Evolutionary conservation across 2,329 filamentous ascomycete species (phyloP).

Genomic region (Escovopsis sp.): DNA sequence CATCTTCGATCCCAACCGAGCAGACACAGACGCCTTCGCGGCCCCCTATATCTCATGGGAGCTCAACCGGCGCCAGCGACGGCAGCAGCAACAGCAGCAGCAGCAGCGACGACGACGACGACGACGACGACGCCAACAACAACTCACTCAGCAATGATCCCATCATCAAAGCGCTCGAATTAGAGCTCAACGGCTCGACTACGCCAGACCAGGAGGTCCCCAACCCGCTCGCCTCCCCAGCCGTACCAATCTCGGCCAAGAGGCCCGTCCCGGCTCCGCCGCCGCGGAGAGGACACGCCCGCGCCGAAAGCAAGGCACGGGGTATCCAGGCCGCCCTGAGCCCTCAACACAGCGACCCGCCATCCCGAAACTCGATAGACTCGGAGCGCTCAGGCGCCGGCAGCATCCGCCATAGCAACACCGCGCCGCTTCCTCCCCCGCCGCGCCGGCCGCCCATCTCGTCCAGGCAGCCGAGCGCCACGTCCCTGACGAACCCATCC

Average conservation of each 20-base stretch:
- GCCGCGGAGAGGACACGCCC: slow-evolving; percentile 31
- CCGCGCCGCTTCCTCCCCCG: slow-evolving; percentile 38
- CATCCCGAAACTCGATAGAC: slow-evolving; percentile 35
- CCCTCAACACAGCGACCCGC: slow-evolving; percentile 22
- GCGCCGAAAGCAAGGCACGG: slow-evolving; percentile 28
- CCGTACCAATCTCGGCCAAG: slow-evolving; percentile 20
- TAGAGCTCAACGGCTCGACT: slow-evolving; percentile 15
- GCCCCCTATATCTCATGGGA: slow-evolving; percentile 17
- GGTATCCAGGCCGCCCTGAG: slow-evolving; percentile 4
- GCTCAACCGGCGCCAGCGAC: slow-evolving; percentile 32
- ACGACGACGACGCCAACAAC: background rate
- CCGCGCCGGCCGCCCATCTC: slow-evolving; percentile 33
- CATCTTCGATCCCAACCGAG: background rate
- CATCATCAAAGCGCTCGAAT: slow-evolving; percentile 32
- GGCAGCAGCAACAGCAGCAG: too few species aligned
- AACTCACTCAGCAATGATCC: slow-evolving; percentile 40
- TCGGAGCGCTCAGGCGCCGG: slow-evolving; percentile 32
- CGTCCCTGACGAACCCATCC: slow-evolving; percentile 8
- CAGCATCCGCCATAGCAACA: slow-evolving; percentile 26
- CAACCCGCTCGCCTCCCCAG: slow-evolving; percentile 12
- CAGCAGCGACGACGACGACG: too few species aligned
- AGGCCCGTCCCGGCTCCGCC: slow-evolving; percentile 36
- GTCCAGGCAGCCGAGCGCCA: slow-evolving; percentile 16
- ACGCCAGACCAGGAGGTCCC: slow-evolving; percentile 13
- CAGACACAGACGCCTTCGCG: background rate